Conservation (phyloP, 2,329 filamentous ascomycete genomes). For the Colletotrichum cereale region DNA sequence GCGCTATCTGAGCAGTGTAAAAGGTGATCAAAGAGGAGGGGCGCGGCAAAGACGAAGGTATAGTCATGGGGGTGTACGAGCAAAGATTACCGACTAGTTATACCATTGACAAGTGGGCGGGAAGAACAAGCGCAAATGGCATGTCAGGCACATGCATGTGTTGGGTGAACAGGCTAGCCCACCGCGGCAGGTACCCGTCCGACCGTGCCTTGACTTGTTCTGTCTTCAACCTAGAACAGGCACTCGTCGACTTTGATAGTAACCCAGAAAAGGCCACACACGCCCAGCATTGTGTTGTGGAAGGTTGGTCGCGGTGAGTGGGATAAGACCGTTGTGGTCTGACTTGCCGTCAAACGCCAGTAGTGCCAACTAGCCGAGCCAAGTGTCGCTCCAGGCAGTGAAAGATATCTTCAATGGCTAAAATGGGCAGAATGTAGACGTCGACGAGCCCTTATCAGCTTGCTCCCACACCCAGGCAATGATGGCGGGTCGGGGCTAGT, state of each 20-base stretch:
- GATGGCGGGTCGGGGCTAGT: conserved; percentile 20
- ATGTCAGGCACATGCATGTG: conserved; percentile 15
- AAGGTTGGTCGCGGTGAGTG: background rate
- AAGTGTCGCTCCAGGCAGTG: conserved; percentile 1
- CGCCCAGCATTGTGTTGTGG: conserved; percentile 1
- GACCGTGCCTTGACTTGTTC: background rate
- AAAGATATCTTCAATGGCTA: conserved; percentile 8
- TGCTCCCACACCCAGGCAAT: conserved; percentile 3
- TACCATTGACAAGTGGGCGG: conserved; percentile 21
- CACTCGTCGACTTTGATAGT: background rate
- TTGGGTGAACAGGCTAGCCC: background rate
- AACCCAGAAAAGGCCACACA: background rate
- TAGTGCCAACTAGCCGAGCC: conserved; percentile 6
- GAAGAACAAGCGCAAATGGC: conserved; percentile 7
- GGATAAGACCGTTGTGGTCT: conserved; percentile 1
- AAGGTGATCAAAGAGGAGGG: conserved; percentile 23
- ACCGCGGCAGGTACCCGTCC: conserved; percentile 19
- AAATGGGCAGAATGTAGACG: conserved; percentile 7
- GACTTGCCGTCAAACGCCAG: conserved; percentile 12
- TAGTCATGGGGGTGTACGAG: background rate
- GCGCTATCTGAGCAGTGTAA: conserved; percentile 16
- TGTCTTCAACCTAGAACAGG: background rate
- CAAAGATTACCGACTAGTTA: conserved; percentile 11
- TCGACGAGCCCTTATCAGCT: conserved; percentile 15
- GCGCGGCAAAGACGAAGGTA: conserved; percentile 11